These are phyloP conservation scores for Backusella australiensis DNA, from an alignment of 192 early-diverging fungal genomes.

Conservation along the genomic window DNA sequence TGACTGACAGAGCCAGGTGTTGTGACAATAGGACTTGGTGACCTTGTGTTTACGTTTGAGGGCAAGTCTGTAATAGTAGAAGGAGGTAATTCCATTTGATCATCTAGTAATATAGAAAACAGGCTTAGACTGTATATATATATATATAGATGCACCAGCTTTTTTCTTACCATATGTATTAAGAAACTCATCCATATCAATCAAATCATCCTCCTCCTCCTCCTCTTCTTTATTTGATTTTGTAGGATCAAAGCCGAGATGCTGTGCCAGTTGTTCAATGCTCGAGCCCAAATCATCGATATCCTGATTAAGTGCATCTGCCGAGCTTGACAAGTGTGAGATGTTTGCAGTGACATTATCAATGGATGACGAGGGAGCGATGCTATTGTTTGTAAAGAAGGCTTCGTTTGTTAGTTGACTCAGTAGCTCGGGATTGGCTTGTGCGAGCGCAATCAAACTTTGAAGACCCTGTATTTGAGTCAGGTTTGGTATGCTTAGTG, in stretches of 20 bases:
- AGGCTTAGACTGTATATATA: too few relatives aligned
- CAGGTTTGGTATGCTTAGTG: conserved; percentile 3
- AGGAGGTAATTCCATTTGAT: neutral
- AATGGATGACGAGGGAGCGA: neutral
- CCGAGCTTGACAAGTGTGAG: neutral
- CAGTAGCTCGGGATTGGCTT: conserved; percentile 16
- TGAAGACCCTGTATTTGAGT: conserved; percentile 17
- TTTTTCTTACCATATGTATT: conserved; percentile 20
- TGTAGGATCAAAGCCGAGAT: conserved; percentile 30
- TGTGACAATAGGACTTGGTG: neutral
- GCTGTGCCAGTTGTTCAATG: conserved; percentile 21
- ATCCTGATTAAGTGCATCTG: conserved; percentile 22
- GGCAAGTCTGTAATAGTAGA: neutral
- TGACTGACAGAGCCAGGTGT: neutral
- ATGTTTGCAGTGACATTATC: neutral
- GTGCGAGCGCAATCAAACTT: conserved; percentile 20
- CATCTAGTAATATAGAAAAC: neutral
- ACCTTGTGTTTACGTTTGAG: neutral
- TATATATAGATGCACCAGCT: neutral
- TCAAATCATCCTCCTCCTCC: conserved; percentile 10
- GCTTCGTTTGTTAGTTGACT: conserved; percentile 20
- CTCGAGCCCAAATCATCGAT: conserved; percentile 26
- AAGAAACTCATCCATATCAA: conserved; percentile 37
- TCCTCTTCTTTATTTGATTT: neutral
- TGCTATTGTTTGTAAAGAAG: neutral